phyloP scores from a whole-genome alignment of 2,329 filamentous ascomycete species.

The Claviceps monticola region DNA sequence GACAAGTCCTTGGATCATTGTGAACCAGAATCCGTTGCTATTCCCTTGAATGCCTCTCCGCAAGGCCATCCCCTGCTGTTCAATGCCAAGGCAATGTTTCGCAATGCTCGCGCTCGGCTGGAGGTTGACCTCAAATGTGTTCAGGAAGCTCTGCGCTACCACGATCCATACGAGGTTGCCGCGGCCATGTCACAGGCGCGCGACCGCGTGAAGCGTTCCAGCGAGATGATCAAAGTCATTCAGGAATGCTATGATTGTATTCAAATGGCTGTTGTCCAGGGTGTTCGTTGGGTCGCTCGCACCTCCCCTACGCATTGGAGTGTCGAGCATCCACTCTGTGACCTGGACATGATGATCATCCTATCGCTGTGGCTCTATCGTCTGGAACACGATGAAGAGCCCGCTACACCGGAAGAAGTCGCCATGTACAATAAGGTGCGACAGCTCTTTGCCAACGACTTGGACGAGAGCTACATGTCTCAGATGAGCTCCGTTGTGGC shows the following conservation, averaged over 20 bases:
- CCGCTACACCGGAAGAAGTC: constrained; percentile 68
- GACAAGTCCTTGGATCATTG: constrained; percentile 89
- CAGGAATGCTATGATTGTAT: constrained; percentile 97
- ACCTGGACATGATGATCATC: constrained; percentile 94
- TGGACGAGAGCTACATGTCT: constrained; percentile 64
- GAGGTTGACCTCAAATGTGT: constrained; percentile 93
- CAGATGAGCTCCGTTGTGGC: constrained; percentile 93
- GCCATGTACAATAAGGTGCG: constrained; percentile 89
- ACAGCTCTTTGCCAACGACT: constrained; percentile 79
- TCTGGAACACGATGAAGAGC: constrained; percentile 96
- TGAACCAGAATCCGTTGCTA: constrained; percentile 77
- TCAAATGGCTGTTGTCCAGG: constrained; percentile 85
- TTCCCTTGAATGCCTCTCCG: constrained; percentile 85
- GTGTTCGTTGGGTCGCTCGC: constrained; percentile 94
- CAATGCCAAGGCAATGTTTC: constrained; percentile 94
- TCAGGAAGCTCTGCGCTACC: constrained; percentile 90
- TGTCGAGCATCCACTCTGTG: constrained; percentile 91
- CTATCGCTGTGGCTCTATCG: constrained; percentile 97
- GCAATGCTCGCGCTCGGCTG: constrained; percentile 81
- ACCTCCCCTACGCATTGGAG: constrained; percentile 98
- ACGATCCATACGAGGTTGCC: constrained; percentile 93
- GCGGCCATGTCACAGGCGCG: constrained; percentile 91
- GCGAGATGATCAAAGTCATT: constrained; percentile 97
- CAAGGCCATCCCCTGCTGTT: constrained; percentile 94
- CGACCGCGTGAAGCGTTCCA: constrained; percentile 85